A percentile compares a stretch with the other conserved stretches of the same genome.
phyloP scores from a whole-genome alignment of 1,139 yeast genomes.

The Sporopachydermia cereana region DNA sequence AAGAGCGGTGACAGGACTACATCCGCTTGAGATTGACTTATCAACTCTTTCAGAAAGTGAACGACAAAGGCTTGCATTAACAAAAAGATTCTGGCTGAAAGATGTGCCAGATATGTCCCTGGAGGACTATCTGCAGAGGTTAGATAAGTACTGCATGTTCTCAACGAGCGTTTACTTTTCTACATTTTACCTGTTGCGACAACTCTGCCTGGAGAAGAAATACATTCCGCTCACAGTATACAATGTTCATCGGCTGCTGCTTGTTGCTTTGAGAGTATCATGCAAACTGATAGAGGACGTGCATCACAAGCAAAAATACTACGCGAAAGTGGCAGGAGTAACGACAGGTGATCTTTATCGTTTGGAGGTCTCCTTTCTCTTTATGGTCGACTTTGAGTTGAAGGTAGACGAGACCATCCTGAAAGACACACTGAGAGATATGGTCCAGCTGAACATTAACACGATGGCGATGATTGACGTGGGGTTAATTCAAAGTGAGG shows the following conservation, averaged over 20 bases:
- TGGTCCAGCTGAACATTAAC: constrained; percentile 7
- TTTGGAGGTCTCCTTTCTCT: constrained; percentile 36
- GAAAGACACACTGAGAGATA: constrained; percentile 15
- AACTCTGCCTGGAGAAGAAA: constrained; percentile 22
- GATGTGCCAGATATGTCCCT: constrained; percentile 26
- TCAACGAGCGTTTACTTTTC: constrained; percentile 33
- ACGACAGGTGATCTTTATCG: constrained; percentile 31
- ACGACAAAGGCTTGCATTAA: constrained; percentile 14
- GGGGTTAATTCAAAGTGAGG: constrained; percentile 11
- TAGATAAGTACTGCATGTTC: constrained; percentile 32
- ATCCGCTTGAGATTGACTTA: background rate
- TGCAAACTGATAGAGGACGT: constrained; percentile 42
- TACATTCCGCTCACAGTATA: constrained; percentile 27
- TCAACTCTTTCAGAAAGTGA: constrained; percentile 5
- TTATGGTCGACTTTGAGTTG: constrained; percentile 26
- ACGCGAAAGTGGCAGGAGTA: constrained; percentile 43
- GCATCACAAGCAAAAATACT: constrained; percentile 36
- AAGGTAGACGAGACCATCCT: constrained; percentile 21
- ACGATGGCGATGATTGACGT: constrained; percentile 15
- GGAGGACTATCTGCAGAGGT: constrained; percentile 27
- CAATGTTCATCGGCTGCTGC: constrained; percentile 36
- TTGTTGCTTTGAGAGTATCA: constrained; percentile 38
- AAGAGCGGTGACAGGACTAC: background rate
- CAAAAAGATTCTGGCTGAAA: constrained; percentile 28
- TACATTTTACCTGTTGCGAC: constrained; percentile 26